phyloP scores from a whole-genome alignment of 768 basidiomycete species.

The Leccinum barrowsii region DNA sequence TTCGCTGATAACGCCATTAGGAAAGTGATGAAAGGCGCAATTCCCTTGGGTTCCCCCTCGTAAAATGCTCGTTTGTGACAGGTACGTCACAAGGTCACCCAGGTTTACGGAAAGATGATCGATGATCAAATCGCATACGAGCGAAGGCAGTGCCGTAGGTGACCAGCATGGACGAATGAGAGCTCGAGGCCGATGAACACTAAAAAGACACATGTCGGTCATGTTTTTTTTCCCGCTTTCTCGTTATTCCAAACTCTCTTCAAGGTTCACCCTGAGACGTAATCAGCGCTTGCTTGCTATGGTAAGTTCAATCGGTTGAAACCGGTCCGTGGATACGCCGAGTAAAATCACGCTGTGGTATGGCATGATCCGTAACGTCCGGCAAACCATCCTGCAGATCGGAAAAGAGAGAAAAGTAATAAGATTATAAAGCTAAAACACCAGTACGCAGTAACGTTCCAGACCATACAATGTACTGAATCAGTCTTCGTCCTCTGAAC shows the following conservation, averaged over 20 bases:
- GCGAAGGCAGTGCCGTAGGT: conserved; percentile 19
- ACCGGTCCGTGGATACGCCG: conserved; percentile 6
- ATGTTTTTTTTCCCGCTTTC: conserved; percentile 6
- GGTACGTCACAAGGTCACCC: conserved; percentile 9
- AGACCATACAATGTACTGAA: conserved; percentile 23
- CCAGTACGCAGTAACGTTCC: conserved; percentile 31
- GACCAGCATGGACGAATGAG: not conserved
- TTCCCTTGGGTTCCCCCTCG: conserved; percentile 5
- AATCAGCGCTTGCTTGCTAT: conserved; percentile 4
- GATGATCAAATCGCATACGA: conserved; percentile 1
- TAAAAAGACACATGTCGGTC: not conserved
- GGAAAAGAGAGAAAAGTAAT: conserved; percentile 16
- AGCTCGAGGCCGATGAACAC: not conserved
- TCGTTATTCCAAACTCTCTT: conserved; percentile 1
- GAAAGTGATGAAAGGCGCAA: conserved; percentile 13
- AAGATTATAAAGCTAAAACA: conserved; percentile 24
- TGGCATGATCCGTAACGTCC: not conserved
- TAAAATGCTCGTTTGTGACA: conserved; percentile 12
- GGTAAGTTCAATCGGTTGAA: not conserved
- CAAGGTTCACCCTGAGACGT: conserved; percentile 6
- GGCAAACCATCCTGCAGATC: not conserved
- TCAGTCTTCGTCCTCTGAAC: conserved; percentile 32
- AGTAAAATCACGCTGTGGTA: not conserved
- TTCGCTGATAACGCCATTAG: conserved; percentile 19
- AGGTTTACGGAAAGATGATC: conserved; percentile 16